Evolutionary conservation across 176 grass and related monocot species (phyloP), one percentile per base, ranked within the genome.

Genomic region (Carex littledalei): DNA sequence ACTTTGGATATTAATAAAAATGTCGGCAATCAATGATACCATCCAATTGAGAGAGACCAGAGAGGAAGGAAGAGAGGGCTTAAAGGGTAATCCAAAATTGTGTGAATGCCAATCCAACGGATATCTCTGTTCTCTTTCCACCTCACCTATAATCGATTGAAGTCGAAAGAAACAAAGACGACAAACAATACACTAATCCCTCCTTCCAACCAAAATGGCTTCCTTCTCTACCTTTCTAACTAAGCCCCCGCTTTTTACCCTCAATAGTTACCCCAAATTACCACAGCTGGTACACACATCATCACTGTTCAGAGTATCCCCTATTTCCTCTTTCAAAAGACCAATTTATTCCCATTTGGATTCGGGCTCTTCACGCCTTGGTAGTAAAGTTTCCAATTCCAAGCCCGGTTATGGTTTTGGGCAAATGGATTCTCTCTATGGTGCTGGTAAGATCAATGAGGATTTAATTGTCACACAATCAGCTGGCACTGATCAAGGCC

Each of bases 401-500:
- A 45, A 22, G 52, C 22, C 67, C 21, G 50, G 54, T 82, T 87
- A 57, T 49, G 56, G 54, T 84, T 83, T 78, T 63, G 55, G 39
- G 20, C 53, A 57, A 31, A 65, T 79, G 84, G 61, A 45, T 64
- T 58, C 47, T 81, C 26, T 55, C 43, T 47, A 64, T 35, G 56
- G 60, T 15, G 56, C 67, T 83, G 34, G 41, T 74, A 55, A 26
- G 5, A 16, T 70, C n/a, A 45, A 62, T 65, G 61, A 87, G 35
- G 45, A 20, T 65, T 73, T 84, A 13, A 62, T 84, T 43, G 43
- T 75, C 52, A 21, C 80, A 61, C 84, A 63, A 78, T 87, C 86
- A 70, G 52, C 80, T n/a, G 79, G 66, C n/a, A 76, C 80, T 47
- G 67, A 87, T 56, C 65, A 72, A 45, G 86, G 86, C 37, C 32